Percentiles rank a stretch among this genome's conserved stretches.
phyloP scores from a whole-genome alignment of 495 filamentous ascomycete species.

The Bombardia bombarda region DNA sequence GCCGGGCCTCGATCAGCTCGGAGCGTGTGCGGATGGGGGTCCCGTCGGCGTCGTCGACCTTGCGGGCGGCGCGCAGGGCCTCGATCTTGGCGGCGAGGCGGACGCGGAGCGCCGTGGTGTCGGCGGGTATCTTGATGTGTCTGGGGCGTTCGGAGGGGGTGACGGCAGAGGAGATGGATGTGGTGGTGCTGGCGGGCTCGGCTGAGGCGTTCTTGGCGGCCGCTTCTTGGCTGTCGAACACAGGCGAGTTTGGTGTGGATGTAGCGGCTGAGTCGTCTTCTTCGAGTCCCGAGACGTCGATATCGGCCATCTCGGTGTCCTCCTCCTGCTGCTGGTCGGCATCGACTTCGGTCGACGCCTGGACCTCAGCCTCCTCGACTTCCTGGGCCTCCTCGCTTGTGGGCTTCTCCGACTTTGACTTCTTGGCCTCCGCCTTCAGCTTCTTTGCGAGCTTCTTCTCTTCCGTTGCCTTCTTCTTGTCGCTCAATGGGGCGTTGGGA shows the following conservation, averaged over 20 bases:
- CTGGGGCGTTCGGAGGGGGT: slow-evolving; percentile 50
- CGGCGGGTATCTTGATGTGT: slow-evolving; percentile 47
- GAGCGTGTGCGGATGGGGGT: slow-evolving; percentile 72
- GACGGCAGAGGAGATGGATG: slow-evolving; percentile 63
- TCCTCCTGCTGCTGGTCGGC: slow-evolving; percentile 12
- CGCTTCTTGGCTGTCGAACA: slow-evolving; percentile 48
- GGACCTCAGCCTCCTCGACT: slow-evolving; percentile 4
- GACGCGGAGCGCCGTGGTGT: slow-evolving; percentile 61
- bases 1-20: slow-evolving; percentile 81
- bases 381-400: slow-evolving; percentile 1
- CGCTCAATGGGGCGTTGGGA: slow-evolving; percentile 1
- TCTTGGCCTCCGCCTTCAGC: slow-evolving; percentile 19
- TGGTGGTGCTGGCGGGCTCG: slow-evolving; percentile 51
- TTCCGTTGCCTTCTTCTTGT: slow-evolving; percentile 22
- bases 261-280: slow-evolving; percentile 35
- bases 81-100: slow-evolving; percentile 76
- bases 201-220: slow-evolving; percentile 29
- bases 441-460: slow-evolving; percentile 19
- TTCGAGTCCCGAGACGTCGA: slow-evolving; percentile 42
- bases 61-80: slow-evolving; percentile 68
- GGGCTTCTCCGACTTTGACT: slow-evolving; percentile 12
- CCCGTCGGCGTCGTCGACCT: slow-evolving; percentile 73
- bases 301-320: slow-evolving; percentile 23
- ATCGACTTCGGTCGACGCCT: slow-evolving; percentile 15
- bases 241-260: slow-evolving; percentile 52